Percentiles rank a stretch among this genome's conserved stretches.
phyloP scores from a whole-genome alignment of 805 yeast genomes.

The Spathaspora girioi region DNA sequence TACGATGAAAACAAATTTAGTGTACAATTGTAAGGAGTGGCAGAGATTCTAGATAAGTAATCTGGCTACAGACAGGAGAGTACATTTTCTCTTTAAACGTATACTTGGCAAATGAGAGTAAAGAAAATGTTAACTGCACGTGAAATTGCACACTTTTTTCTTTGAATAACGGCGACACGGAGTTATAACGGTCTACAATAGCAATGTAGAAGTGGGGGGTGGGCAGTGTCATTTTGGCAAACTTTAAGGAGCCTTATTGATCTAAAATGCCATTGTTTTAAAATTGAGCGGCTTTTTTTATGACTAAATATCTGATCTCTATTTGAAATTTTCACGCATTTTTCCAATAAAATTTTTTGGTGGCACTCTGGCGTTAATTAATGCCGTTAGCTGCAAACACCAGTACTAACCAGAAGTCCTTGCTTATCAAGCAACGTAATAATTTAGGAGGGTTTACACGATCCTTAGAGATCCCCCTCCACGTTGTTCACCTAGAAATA shows the following conservation, averaged over 20 bases:
- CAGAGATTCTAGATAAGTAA: too few relatives aligned
- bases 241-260: too few relatives aligned
- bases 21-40: too few relatives aligned
- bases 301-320: background rate
- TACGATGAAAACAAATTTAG: too few relatives aligned
- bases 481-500: too few relatives aligned
- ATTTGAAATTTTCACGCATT: background rate
- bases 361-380: background rate
- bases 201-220: background rate
- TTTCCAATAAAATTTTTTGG: too few relatives aligned
- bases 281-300: background rate
- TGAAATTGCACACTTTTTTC: background rate
- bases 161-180: background rate
- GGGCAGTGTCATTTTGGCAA: background rate
- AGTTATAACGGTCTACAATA: background rate
- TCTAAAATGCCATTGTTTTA: background rate
- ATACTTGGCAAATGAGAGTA: background rate
- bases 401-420: too few relatives aligned
- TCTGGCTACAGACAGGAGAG: too few relatives aligned
- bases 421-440: too few relatives aligned
- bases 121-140: background rate
- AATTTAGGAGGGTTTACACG: too few relatives aligned
- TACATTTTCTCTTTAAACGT: background rate
- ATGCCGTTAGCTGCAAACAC: background rate
- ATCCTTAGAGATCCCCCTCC: too few relatives aligned